Percentiles rank a stretch among this genome's conserved stretches.
Conservation (phyloP, 345 rosid genomes). For the Excoecaria cochinchinensis region DNA sequence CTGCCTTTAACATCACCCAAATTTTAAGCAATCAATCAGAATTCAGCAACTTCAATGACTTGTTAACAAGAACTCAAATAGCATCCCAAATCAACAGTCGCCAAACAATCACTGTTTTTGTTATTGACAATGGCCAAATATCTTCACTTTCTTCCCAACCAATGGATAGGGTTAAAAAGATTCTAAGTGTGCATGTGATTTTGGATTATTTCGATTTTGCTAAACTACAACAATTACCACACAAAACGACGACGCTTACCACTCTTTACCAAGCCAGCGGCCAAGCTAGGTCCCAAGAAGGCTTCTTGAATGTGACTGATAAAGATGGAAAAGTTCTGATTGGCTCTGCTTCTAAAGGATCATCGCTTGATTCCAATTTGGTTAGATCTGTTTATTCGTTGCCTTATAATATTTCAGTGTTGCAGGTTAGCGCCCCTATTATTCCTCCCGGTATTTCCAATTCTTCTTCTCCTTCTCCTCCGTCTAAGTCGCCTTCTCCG, state of each 20-base stretch:
- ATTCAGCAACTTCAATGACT: conserved; percentile 33
- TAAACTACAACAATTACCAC: conserved; percentile 18
- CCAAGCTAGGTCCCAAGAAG: conserved; percentile 25
- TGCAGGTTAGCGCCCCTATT: conserved; percentile 37
- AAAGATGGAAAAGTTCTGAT: conserved; percentile 12
- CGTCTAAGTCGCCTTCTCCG: neutral
- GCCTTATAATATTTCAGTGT: conserved; percentile 32
- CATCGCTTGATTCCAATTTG: conserved; percentile 17
- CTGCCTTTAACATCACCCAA: conserved; percentile 37
- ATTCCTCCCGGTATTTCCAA: conserved; percentile 5
- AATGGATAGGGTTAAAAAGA: neutral
- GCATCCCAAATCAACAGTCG: conserved; percentile 30
- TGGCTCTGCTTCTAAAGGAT: conserved; percentile 29
- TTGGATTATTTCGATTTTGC: conserved; percentile 33
- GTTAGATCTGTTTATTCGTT: conserved; percentile 23
- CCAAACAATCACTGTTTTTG: conserved; percentile 38
- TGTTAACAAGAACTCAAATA: conserved; percentile 25
- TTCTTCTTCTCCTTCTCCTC: neutral
- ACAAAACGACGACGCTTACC: conserved; percentile 24
- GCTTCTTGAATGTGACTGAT: conserved; percentile 36
- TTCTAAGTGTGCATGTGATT: conserved; percentile 35
- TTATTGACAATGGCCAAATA: conserved; percentile 26
- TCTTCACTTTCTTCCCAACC: conserved; percentile 18
- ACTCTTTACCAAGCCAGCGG: conserved; percentile 40
- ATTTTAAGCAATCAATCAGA: conserved; percentile 29